Base-by-base conservation (phyloP, 208 protist species). In the Leishmania arabica region DNA sequence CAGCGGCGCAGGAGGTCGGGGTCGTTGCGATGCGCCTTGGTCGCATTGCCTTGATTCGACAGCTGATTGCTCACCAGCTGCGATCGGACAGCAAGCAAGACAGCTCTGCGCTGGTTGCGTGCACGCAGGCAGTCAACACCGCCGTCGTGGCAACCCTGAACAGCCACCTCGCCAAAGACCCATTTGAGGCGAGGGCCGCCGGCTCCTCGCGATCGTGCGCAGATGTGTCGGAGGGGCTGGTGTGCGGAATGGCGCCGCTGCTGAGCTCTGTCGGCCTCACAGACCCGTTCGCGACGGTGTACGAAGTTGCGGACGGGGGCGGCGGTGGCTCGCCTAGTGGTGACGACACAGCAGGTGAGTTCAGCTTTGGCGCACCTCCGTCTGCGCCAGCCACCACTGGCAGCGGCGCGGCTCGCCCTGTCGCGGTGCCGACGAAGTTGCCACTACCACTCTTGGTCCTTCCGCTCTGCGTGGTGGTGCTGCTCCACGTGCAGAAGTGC, bases 61-160 rank as follows among this genome's bases (percentile, higher is more conserved):
- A 89, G 56, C 95, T 97, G 78, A 93, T 99, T 72, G 91, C 92
- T 15, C 94, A 97, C 71, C 91, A 98, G 84, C 90, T 99, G 13
- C 95, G 92, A 64, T 88, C 83, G 19, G 83, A 88, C 66, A 90
- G 90, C 76, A 96, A 97, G 84, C 84, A 98, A 31, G 95, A 98
- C 79, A 95, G 93, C 71, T 88, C 93, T 42, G 79, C 89, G 37
- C 91, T 99, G 27, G 94, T 88, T 75, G 80, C 86, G n/a, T 86
- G 93, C 3, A 76, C 98, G 54, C 85, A 89, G 19, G 90, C 92
- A 2, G 89, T 98, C 60, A 98, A 99, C 86, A 84, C 85, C 2
- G 89, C 95, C 7, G 82, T 99, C 5, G 71, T 99, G n/a, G 81
- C 82, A n/a, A 94, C 98, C 49, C 89, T 99, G 37, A 77, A 90